Percentiles rank a stretch among this genome's conserved stretches.
Evolutionary conservation across 345 rosid genomes (phyloP).

Genomic region (Arabidopsis arenosa): DNA sequence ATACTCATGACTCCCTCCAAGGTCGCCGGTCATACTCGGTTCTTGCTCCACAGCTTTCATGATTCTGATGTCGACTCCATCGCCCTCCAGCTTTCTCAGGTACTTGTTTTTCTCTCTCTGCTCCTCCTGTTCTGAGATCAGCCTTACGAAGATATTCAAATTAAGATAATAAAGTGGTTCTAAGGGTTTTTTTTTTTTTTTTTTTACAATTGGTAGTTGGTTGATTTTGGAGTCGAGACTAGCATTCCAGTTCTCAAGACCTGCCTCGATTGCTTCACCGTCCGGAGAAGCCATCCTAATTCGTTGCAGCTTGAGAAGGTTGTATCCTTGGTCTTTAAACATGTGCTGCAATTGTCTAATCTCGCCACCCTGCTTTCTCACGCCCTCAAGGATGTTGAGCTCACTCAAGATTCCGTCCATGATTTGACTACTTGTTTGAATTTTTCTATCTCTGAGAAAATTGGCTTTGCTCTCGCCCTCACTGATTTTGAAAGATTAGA

Average conservation of each 20-base stretch:
- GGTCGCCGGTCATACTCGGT: constrained; percentile 68
- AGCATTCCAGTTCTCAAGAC: constrained; percentile 63
- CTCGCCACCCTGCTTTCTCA: constrained; percentile 65
- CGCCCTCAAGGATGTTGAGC: constrained; percentile 53
- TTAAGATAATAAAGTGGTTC: neutral
- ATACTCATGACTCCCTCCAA: constrained; percentile 49
- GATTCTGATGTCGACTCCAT: constrained; percentile 69
- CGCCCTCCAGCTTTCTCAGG: constrained; percentile 69
- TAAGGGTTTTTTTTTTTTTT: neutral
- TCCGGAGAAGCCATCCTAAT: constrained; percentile 50
- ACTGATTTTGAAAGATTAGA: constrained; percentile 64
- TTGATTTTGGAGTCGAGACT: constrained; percentile 67
- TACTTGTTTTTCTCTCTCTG: constrained; percentile 16
- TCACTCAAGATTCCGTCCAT: constrained; percentile 56
- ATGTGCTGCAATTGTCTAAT: constrained; percentile 59
- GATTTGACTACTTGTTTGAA: constrained; percentile 52
- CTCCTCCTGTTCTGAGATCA: too few species aligned
- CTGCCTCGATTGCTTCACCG: constrained; percentile 63
- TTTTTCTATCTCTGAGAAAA: constrained; percentile 70
- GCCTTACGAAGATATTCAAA: neutral
- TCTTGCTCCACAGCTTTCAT: constrained; percentile 61
- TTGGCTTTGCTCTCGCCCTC: constrained; percentile 74
- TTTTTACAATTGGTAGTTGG: constrained; percentile 51
- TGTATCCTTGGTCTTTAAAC: constrained; percentile 59
- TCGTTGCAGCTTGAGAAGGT: constrained; percentile 52